Evolutionary conservation across 169 alveolate species (phyloP).

Genomic region (Amoebophrya sp.): DNA sequence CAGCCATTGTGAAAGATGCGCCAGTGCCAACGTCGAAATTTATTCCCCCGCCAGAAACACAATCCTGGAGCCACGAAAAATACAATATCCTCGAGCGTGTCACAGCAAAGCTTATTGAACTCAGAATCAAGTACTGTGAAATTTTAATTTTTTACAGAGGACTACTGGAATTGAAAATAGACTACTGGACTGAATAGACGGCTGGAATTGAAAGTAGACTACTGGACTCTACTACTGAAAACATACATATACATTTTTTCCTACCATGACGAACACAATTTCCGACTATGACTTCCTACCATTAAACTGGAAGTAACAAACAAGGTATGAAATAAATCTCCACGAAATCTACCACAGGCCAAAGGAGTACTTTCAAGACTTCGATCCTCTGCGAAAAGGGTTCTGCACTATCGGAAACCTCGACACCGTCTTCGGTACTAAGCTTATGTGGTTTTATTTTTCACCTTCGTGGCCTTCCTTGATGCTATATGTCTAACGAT

Average conservation of each 20-base stretch:
- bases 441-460: too few species aligned
- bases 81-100: not conserved
- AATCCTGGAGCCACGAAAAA: not conserved
- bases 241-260: not conserved
- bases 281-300: too few species aligned
- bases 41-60: not conserved
- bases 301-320: too few species aligned
- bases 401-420: not conserved
- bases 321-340: not conserved
- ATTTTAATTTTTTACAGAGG: not conserved
- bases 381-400: conserved; percentile 4
- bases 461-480: too few species aligned
- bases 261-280: too few species aligned
- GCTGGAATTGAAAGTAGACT: not conserved
- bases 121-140: not conserved
- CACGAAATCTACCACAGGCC: not conserved
- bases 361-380: not conserved
- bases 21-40: not conserved
- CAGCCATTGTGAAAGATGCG: not conserved
- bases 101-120: not conserved
- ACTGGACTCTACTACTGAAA: not conserved
- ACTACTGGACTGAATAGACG: not conserved
- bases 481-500: too few species aligned
- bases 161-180: not conserved
- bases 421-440: conserved; percentile 6